Base-by-base conservation (phyloP, 768 basidiomycete genomes). In the Hypsizygus marmoreus region DNA sequence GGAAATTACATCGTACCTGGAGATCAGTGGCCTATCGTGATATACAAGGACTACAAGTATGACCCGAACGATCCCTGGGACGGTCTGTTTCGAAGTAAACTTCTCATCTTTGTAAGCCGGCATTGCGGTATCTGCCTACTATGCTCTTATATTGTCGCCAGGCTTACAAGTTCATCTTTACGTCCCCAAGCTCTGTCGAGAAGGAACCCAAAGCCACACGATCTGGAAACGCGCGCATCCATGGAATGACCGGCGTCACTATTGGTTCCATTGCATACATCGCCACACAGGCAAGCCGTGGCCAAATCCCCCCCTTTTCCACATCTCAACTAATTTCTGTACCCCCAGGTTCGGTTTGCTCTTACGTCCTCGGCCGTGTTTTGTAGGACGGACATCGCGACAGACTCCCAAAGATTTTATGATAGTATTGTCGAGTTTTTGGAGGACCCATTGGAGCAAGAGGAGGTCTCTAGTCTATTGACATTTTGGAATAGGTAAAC, bases 21-120 rank as follows among this genome's bases (percentile, higher is more conserved):
- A 11, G 54, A 56, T 28, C 50, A 60, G n/a, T 60, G 58, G 57
- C 54, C 49, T 0, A 11, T 58, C 2, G 36, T 59, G 6, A 30
- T 59, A 10, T 44, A 49, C n/a, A n/a, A n/a, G n/a, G n/a, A n/a
- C n/a, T n/a, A n/a, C n/a, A n/a, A n/a, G n/a, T n/a, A n/a, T n/a
- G 46, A 47, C n/a, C 30, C 31, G 13, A 13, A 32, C n/a, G 31
- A 47, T 34, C 46, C 39, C 11, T 47, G 46, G 46, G 7, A n/a
- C 6, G 41, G 40, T 2, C n/a, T 43, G 8, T 44, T 47, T 35
- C n/a, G 46, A 17, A 47, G 39, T 13, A 19, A 3, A n/a, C 10
- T 49, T 10, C 23, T 49, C 20, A 37, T 52, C 28, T 29, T 16
- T 22, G 46, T 51, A 36, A 32, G 46, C 5, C 13, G 7, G 4